Evolutionary conservation across 371 early-diverging fungal species (phyloP).

Genomic region (Circinella minor): DNA sequence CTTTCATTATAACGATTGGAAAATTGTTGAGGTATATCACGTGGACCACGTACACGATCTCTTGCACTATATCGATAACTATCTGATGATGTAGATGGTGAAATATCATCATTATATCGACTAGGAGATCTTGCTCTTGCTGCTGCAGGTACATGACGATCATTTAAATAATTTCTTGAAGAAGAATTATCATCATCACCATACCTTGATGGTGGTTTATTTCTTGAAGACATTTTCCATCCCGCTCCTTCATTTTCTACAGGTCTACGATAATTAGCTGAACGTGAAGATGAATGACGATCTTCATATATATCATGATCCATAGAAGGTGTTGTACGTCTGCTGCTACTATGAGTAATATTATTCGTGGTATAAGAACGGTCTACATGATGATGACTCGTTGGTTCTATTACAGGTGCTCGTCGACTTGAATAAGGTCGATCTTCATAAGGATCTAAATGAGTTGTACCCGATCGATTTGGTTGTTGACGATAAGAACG

Average conservation of each 20-base stretch:
- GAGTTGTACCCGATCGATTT: no score
- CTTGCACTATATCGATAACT: conserved; percentile 6
- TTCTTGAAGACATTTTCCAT: conserved; percentile 7
- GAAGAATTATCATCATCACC: conserved; percentile 9
- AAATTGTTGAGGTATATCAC: conserved; percentile 10
- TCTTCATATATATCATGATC: conserved; percentile 8
- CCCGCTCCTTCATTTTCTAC: not conserved
- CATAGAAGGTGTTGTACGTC: not conserved
- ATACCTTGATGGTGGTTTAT: not conserved
- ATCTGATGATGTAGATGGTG: not conserved
- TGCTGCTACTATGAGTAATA: no score
- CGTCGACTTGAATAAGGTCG: no score
- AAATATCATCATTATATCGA: conserved; percentile 5
- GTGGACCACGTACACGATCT: conserved; percentile 14
- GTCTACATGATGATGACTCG: no score
- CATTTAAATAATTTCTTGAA: not conserved
- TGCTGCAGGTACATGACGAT: conserved; percentile 1
- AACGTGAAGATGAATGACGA: not conserved
- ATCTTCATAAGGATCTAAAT: no score
- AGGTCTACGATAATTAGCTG: not conserved
- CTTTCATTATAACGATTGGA: conserved; percentile 2
- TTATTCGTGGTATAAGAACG: no score
- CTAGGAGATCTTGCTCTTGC: conserved; percentile 10
- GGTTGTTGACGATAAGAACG: not conserved
- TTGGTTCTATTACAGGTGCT: no score